A percentile compares a stretch with the other conserved stretches of the same genome.
Conservation (phyloP, 305 asterid species). For the Withania somnifera region DNA sequence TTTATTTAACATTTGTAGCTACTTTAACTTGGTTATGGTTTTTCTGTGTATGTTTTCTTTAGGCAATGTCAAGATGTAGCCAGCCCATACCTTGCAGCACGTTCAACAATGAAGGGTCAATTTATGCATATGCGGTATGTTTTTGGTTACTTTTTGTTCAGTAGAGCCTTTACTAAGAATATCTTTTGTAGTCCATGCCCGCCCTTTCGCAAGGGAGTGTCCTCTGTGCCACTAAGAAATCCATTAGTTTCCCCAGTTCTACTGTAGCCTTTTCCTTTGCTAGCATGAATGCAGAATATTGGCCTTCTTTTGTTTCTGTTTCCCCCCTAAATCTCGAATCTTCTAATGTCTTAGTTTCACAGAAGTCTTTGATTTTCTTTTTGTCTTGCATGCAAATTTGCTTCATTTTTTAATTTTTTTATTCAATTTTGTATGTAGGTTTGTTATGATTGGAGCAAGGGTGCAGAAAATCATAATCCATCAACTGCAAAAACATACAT, state of each 20-base stretch:
- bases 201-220: background rate
- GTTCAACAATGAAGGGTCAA: constrained; percentile 80
- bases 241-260: too few relatives aligned
- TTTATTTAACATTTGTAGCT: background rate
- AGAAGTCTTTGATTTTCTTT: too few relatives aligned
- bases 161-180: background rate
- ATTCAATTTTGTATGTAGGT: constrained; percentile 28
- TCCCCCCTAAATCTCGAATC: too few relatives aligned
- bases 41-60: constrained; percentile 10
- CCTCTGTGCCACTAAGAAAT: background rate
- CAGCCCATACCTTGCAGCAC: constrained; percentile 79
- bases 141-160: too few relatives aligned
- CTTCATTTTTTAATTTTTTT: background rate
- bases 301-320: too few relatives aligned
- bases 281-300: background rate
- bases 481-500: constrained; percentile 65
- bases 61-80: constrained; percentile 80
- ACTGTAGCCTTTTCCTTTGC: too few relatives aligned
- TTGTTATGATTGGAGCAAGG: constrained; percentile 98
- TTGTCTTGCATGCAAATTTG: background rate
- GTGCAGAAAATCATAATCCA: constrained; percentile 96
- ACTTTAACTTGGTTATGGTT: background rate
- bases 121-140: constrained; percentile 74
- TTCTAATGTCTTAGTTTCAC: too few relatives aligned
- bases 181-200: background rate